Conservation (phyloP, 2,329 filamentous ascomycete species). For the Macrophomina phaseolina region DNA sequence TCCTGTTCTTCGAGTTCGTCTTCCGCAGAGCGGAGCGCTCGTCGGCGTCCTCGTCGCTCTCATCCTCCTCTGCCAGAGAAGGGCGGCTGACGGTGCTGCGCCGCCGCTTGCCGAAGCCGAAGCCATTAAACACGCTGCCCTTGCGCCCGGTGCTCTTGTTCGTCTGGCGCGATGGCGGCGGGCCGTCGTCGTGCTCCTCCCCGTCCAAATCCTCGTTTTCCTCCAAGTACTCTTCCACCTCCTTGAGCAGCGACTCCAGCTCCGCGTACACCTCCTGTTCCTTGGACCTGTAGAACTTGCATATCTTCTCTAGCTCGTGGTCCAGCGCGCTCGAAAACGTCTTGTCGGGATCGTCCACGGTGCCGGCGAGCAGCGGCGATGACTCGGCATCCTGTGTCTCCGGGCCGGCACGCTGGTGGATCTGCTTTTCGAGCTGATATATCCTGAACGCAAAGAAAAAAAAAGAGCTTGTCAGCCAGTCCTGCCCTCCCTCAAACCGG, state of each 20-base stretch:
- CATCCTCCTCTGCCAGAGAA: constrained; percentile 61
- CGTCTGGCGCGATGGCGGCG: constrained; percentile 36
- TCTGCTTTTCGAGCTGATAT: constrained; percentile 88
- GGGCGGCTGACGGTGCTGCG: constrained; percentile 49
- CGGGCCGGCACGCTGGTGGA: constrained; percentile 64
- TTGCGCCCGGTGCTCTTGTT: constrained; percentile 48
- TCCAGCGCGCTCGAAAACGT: constrained; percentile 84
- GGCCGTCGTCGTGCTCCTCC: constrained; percentile 43
- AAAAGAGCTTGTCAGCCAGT: not conserved
- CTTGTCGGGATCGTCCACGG: constrained; percentile 72
- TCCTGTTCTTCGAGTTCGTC: constrained; percentile 38
- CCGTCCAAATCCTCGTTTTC: constrained; percentile 51
- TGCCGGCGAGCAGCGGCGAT: constrained; percentile 76
- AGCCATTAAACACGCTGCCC: constrained; percentile 60
- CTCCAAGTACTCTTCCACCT: constrained; percentile 72
- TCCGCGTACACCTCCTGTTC: constrained; percentile 87
- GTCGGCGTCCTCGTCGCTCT: constrained; percentile 68
- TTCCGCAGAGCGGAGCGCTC: constrained; percentile 51
- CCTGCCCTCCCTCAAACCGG: not conserved
- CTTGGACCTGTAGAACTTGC: constrained; percentile 87
- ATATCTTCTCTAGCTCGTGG: constrained; percentile 91
- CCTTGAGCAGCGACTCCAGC: constrained; percentile 74
- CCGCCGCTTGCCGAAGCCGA: constrained; percentile 55
- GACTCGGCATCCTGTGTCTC: constrained; percentile 75
- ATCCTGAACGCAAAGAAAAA: constrained; percentile 63